These are phyloP conservation scores for Calonectria hawksworthii DNA, from an alignment of 2,329 filamentous ascomycete species.

Conservation along the genomic window DNA sequence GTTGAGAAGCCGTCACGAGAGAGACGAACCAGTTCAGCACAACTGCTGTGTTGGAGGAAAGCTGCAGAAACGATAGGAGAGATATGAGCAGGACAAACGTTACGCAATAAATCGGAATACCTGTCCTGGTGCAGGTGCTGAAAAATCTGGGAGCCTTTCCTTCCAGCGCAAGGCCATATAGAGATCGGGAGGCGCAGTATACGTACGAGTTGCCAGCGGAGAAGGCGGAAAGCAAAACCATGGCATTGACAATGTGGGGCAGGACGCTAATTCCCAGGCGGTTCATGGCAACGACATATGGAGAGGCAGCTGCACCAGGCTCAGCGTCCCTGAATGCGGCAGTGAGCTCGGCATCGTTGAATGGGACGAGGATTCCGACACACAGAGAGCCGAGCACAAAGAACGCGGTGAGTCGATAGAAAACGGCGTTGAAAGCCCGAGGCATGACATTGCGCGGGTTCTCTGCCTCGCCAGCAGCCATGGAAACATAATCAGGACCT, in stretches of 20 bases:
- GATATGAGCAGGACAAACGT: slow-evolving; percentile 74
- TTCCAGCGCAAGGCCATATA: slow-evolving; percentile 78
- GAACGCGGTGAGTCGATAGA: slow-evolving; percentile 82
- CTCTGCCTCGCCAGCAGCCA: slow-evolving; percentile 80
- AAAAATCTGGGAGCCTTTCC: slow-evolving; percentile 75
- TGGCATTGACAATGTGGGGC: slow-evolving; percentile 80
- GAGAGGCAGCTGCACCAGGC: slow-evolving; percentile 77
- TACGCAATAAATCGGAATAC: slow-evolving; percentile 84
- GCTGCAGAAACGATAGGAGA: slow-evolving; percentile 80
- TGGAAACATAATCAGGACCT: slow-evolving; percentile 77
- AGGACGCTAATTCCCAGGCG: slow-evolving; percentile 73
- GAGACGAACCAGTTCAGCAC: slow-evolving; percentile 82
- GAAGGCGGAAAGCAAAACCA: slow-evolving; percentile 76
- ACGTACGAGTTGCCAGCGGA: slow-evolving; percentile 75
- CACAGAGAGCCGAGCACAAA: slow-evolving; percentile 81
- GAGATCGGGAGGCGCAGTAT: slow-evolving; percentile 77
- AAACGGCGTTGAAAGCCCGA: slow-evolving; percentile 82
- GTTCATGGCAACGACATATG: slow-evolving; percentile 78
- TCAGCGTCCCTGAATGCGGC: slow-evolving; percentile 70
- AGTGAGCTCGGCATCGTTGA: slow-evolving; percentile 73
- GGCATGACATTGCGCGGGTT: slow-evolving; percentile 80
- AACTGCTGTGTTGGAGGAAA: slow-evolving; percentile 74
- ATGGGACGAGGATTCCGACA: slow-evolving; percentile 79
- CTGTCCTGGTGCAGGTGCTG: slow-evolving; percentile 70
- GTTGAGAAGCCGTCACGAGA: slow-evolving; percentile 77